Conservation (phyloP, 352 stramenopile genomes). For the Phytophthora megakarya region DNA sequence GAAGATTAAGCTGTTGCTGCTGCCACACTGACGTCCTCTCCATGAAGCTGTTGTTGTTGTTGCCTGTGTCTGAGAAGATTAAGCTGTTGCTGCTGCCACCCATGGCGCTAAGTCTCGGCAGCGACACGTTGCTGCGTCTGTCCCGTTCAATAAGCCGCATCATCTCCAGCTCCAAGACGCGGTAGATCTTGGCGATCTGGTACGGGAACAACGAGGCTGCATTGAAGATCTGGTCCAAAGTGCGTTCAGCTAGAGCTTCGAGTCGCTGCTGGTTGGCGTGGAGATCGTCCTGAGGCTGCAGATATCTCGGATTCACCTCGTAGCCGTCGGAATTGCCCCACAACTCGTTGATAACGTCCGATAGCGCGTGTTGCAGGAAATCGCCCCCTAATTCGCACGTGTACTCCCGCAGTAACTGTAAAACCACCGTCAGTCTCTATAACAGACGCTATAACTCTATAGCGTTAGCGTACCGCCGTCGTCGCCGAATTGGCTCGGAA, state of each 20-base stretch:
- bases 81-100: constrained; percentile 41
- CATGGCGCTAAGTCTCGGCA: constrained; percentile 60
- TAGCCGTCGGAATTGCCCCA: constrained; percentile 53
- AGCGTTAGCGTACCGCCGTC: constrained; percentile 51
- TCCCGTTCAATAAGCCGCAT: constrained; percentile 69
- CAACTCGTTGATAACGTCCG: constrained; percentile 56
- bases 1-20: constrained; percentile 30
- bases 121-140: constrained; percentile 50
- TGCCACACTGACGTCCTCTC: too few relatives aligned
- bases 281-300: constrained; percentile 49
- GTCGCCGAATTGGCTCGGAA: constrained; percentile 81
- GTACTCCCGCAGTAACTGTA: constrained; percentile 74
- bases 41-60: constrained; percentile 32
- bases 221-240: constrained; percentile 56
- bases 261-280: constrained; percentile 57
- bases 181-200: constrained; percentile 80
- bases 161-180: constrained; percentile 75
- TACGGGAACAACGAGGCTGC: constrained; percentile 66
- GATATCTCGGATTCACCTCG: constrained; percentile 67
- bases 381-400: constrained; percentile 72
- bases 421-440: not conserved
- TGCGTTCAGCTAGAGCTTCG: constrained; percentile 53
- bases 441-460: constrained; percentile 9
- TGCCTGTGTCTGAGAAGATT: constrained; percentile 27
- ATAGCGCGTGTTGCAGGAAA: constrained; percentile 64